Base-by-base conservation (phyloP, 108 stramenopile genomes). In the Fragilaria radians region DNA sequence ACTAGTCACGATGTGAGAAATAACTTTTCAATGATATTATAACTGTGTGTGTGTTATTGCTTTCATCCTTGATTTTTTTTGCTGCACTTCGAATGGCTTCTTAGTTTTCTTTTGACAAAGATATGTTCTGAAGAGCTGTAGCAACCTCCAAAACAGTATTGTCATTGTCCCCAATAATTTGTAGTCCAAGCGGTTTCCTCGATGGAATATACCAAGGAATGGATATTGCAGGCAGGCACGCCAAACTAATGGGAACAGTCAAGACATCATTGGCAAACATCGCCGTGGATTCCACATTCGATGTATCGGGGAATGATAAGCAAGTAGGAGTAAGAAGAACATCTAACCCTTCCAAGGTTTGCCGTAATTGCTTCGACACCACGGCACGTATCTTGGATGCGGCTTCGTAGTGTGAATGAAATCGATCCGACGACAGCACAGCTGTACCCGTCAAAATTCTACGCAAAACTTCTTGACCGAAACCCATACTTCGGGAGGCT, bases 211-310 rank as follows among this genome's bases (percentile, higher is more conserved):
- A 31, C 0, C 85, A 55, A 18, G 92, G 88, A 14, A 94, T 73
- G n/a, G 83, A 81, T 31, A 90, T 60, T 18, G 87, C 79, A 18
- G 91, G 91, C 19, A 91, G 74, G 7, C 91, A 91, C 28, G 83
- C 88, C 30, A 95, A 65, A 59, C 82, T 90, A 32, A 86, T 71
- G 0, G 91, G 91, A 32, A 93, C 81, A 23, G 94, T 95, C 91
- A 95, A 91, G 57, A 91, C 71, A 67, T 95, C 94, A 73, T 93
- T 95, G 21, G 85, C 83, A 71, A 93, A 84, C 59, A 80, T 88
- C 29, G 64, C 71, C 7, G 86, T 93, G 25, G 70, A 66, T 65
- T 88, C 80, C 4, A 71, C 31, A 50, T 82, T 68, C 27, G 85
- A 50, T 62, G 54, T 26, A 22, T 48, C 52, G 32, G 91, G 85